Percentiles rank a stretch among this genome's conserved stretches.
Evolutionary conservation across 2,329 filamentous ascomycete species (phyloP).

Genomic region (Monosporascus sp.): DNA sequence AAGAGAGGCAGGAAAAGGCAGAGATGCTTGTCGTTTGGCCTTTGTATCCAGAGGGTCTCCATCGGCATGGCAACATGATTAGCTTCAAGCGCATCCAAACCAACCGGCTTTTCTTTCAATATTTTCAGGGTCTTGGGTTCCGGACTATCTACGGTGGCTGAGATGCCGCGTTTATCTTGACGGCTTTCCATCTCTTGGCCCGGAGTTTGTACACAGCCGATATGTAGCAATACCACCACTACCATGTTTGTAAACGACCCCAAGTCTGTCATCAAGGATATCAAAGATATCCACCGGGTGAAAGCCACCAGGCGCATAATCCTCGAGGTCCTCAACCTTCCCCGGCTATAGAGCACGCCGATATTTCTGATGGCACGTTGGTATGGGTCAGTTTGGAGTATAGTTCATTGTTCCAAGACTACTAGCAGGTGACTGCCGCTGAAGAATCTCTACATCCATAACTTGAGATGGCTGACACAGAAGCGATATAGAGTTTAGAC

Average conservation of each 20-base stretch:
- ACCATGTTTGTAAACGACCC: not conserved
- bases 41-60: not conserved
- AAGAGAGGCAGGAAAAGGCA: not conserved
- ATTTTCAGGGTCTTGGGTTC: not conserved
- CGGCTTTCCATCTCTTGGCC: not conserved
- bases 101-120: not conserved
- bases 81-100: not conserved
- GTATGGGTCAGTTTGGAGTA: too few species aligned
- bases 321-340: not conserved
- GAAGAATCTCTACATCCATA: too few species aligned
- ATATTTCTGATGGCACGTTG: too few species aligned
- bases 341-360: not conserved
- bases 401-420: too few species aligned
- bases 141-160: not conserved
- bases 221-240: not conserved
- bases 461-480: too few species aligned
- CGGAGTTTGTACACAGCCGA: not conserved
- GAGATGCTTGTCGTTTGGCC: not conserved
- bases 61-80: not conserved
- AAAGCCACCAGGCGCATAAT: not conserved
- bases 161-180: not conserved
- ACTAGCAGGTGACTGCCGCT: too few species aligned
- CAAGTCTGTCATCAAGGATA: not conserved
- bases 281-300: not conserved
- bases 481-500: too few species aligned